Evolutionary conservation across 192 early-diverging fungal species (phyloP), one percentile per base, ranked within the genome.

Genomic region (Lobulomyces angularis): DNA sequence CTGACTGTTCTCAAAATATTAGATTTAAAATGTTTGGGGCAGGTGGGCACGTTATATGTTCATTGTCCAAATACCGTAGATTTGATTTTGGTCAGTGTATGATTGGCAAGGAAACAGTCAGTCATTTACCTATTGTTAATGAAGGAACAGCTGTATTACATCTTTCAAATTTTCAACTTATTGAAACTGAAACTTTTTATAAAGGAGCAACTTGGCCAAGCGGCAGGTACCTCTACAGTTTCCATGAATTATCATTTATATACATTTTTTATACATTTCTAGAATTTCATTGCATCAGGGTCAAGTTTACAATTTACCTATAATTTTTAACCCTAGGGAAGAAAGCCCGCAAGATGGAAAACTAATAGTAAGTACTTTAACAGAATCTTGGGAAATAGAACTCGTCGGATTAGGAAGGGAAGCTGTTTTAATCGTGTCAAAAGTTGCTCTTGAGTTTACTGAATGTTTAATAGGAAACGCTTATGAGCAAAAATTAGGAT

Each of bases 51-150:
- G 62, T 69, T 0, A 69, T 69, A 43, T 61, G 63, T 14, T 78
- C 75, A 2, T 45, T 78, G 3, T 31, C 55, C 5, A 56, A 64
- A 40, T 75, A 77, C 42, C 46, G 69, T 18, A 32, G 71, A 14
- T 78, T 77, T 50, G 75, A 78, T 45, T 78, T 78, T 45, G 75
- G 75, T 17, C 69, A 78, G 43, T 78, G 75, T 47, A 72, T 77
- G 67, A 74, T 75, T 29, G 75, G 75, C 17, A 78, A 78, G 29
- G 69, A 78, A 36, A 72, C 73, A 4, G 51, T 58, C 22, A 72
- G 69, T 16, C 60, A 59, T 24, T 47, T 78, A 11, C 75, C 75
- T 8, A 69, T 78, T 27, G 56, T 53, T 9, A 78, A 78, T 46
- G 73, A 78, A 55, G 75, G 75, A n/a, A 78, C 69, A 43, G 75